Evolutionary conservation across 2,329 filamentous ascomycete genomes (phyloP).

Genomic region (Exophiala calicioides): DNA sequence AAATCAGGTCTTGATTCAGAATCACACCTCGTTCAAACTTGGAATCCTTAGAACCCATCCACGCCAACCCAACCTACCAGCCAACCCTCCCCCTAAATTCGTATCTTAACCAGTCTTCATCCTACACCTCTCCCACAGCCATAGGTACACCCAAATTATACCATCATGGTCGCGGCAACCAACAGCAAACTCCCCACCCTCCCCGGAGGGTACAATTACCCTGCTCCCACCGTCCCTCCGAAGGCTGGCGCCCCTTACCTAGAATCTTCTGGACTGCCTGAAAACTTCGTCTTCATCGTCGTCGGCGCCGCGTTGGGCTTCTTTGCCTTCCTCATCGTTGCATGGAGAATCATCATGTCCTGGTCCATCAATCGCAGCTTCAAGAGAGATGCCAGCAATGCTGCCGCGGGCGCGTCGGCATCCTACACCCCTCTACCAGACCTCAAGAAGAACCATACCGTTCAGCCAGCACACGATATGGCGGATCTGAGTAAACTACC

Average conservation of each 20-base stretch:
- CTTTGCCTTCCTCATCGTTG: conserved; percentile 75
- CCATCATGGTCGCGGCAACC: conserved; percentile 21
- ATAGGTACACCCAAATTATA: conserved; percentile 5
- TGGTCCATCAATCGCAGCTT: conserved; percentile 92
- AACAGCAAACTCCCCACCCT: conserved; percentile 52
- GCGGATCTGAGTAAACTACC: conserved; percentile 32
- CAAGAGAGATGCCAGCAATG: conserved; percentile 68
- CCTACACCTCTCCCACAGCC: conserved; percentile 6
- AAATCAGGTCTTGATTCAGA: too few relatives aligned
- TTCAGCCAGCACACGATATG: conserved; percentile 37
- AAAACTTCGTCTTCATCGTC: conserved; percentile 94
- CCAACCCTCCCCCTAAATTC: neutral
- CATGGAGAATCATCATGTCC: conserved; percentile 84
- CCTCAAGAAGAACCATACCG: conserved; percentile 39
- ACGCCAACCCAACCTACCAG: neutral
- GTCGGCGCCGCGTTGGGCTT: conserved; percentile 87
- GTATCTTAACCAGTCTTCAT: conserved; percentile 4
- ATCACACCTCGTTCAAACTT: too few relatives aligned
- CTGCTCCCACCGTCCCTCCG: conserved; percentile 75
- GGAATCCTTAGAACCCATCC: too few relatives aligned
- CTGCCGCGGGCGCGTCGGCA: conserved; percentile 66
- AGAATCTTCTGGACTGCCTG: conserved; percentile 79
- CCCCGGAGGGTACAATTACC: conserved; percentile 62
- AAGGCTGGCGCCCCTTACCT: conserved; percentile 87
- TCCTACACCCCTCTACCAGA: conserved; percentile 61